Evolutionary conservation across 305 asterid species (phyloP).

Genomic region (Fraxinus floribunda): DNA sequence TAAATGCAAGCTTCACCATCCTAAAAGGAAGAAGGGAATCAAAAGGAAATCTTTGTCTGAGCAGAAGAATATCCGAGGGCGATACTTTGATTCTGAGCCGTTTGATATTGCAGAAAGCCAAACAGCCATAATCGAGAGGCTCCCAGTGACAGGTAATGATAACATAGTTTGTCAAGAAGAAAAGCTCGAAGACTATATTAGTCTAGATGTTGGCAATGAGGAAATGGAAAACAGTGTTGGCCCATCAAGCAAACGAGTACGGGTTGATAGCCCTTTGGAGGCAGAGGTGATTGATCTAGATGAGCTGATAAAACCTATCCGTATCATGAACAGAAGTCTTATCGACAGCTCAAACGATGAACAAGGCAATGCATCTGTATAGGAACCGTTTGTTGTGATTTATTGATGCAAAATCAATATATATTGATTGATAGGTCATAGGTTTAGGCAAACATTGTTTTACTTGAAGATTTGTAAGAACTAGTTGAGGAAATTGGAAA

Average conservation of each 20-base stretch:
- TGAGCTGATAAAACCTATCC: constrained; percentile 38
- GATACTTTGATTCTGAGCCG: constrained; percentile 78
- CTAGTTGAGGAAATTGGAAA: constrained; percentile 18
- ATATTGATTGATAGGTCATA: constrained; percentile 21
- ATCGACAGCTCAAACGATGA: constrained; percentile 29
- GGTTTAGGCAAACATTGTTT: constrained; percentile 28
- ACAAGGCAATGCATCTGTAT: constrained; percentile 15
- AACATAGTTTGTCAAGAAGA: constrained; percentile 43
- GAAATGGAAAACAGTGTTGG: constrained; percentile 33
- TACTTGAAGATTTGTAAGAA: constrained; percentile 20
- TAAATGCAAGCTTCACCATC: constrained; percentile 97
- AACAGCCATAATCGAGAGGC: constrained; percentile 30
- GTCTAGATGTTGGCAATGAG: constrained; percentile 56
- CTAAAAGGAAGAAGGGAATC: constrained; percentile 59
- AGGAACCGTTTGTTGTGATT: constrained; percentile 2
- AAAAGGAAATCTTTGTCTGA: constrained; percentile 49
- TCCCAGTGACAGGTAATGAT: constrained; percentile 42
- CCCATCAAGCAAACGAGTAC: constrained; percentile 17
- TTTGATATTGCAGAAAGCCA: constrained; percentile 35
- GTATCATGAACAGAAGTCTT: constrained; percentile 31
- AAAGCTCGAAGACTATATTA: constrained; percentile 59
- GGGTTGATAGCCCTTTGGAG: constrained; percentile 26
- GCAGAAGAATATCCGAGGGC: constrained; percentile 60
- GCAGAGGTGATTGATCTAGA: constrained; percentile 25
- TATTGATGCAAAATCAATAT: neutral